phyloP scores from a whole-genome alignment of 306 rosid species.

The Vigna unguiculata region DNA sequence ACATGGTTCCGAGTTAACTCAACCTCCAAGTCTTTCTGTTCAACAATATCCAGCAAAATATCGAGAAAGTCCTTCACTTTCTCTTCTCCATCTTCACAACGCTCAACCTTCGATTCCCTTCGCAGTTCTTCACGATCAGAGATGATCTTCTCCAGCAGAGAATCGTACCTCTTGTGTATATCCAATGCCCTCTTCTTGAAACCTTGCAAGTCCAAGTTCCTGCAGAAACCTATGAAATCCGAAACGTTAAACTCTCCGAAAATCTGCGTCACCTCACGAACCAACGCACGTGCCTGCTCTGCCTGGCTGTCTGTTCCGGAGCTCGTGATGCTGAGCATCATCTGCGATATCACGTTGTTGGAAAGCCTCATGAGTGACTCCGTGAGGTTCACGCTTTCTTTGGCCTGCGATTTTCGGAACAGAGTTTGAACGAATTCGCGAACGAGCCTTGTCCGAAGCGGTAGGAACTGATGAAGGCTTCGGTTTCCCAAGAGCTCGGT shows the following conservation, averaged over 20 bases:
- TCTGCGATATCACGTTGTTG: constrained; percentile 52
- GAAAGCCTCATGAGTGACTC: constrained; percentile 48
- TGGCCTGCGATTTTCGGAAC: constrained; percentile 1
- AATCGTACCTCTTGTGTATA: constrained; percentile 51
- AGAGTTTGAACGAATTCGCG: constrained; percentile 26
- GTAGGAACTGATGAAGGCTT: constrained; percentile 32
- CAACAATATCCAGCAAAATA: constrained; percentile 48
- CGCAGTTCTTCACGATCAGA: constrained; percentile 49
- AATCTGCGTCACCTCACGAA: constrained; percentile 40
- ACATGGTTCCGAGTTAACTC: constrained; percentile 49
- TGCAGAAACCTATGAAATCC: constrained; percentile 31
- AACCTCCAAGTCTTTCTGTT: constrained; percentile 42
- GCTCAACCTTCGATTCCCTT: neutral
- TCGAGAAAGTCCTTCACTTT: constrained; percentile 55
- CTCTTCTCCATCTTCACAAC: constrained; percentile 22
- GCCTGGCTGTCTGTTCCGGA: constrained; percentile 36
- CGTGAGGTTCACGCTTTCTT: constrained; percentile 45
- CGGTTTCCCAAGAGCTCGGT: constrained; percentile 48
- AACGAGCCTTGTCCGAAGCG: constrained; percentile 42
- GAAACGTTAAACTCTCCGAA: constrained; percentile 23
- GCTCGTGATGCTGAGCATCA: constrained; percentile 58
- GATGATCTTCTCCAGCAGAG: constrained; percentile 54
- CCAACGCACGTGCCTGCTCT: constrained; percentile 41
- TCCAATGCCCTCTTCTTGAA: constrained; percentile 50
- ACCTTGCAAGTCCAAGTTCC: constrained; percentile 47